Conservation (phyloP, 768 basidiomycete genomes). For the Phylloporus rhodoxanthus region DNA sequence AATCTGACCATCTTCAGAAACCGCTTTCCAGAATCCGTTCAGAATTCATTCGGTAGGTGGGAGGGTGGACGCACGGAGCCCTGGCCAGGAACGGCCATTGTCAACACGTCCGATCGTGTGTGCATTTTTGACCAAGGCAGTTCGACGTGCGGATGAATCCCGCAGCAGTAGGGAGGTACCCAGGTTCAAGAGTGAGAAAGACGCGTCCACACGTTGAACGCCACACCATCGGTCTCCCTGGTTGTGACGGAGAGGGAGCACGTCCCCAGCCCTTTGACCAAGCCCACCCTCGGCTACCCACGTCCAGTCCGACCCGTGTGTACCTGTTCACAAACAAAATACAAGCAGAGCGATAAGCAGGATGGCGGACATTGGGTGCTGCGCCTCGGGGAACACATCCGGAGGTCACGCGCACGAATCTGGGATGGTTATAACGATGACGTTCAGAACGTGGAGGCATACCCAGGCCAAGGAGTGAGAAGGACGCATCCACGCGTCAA, state of each 20-base stretch:
- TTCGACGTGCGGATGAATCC: background rate
- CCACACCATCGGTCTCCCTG: background rate
- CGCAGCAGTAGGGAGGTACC: background rate
- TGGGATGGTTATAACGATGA: background rate
- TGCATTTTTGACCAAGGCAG: background rate
- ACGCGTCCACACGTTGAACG: background rate
- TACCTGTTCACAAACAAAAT: background rate
- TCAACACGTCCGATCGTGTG: too few relatives aligned
- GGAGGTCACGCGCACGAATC: background rate
- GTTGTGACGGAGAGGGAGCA: background rate
- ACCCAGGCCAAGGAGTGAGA: background rate
- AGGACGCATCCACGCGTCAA: background rate
- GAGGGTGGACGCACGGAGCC: background rate
- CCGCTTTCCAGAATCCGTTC: background rate
- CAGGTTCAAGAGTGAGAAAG: background rate
- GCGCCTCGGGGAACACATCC: background rate
- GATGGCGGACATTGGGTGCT: background rate
- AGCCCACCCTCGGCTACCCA: background rate
- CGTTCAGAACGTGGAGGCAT: background rate
- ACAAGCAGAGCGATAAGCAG: background rate
- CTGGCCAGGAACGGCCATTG: background rate
- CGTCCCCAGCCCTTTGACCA: background rate
- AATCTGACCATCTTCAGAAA: background rate
- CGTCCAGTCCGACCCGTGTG: background rate
- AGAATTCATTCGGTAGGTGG: background rate